phyloP scores from a whole-genome alignment of 2,329 filamentous ascomycete genomes.

The Berkeleyomyces rouxiae region DNA sequence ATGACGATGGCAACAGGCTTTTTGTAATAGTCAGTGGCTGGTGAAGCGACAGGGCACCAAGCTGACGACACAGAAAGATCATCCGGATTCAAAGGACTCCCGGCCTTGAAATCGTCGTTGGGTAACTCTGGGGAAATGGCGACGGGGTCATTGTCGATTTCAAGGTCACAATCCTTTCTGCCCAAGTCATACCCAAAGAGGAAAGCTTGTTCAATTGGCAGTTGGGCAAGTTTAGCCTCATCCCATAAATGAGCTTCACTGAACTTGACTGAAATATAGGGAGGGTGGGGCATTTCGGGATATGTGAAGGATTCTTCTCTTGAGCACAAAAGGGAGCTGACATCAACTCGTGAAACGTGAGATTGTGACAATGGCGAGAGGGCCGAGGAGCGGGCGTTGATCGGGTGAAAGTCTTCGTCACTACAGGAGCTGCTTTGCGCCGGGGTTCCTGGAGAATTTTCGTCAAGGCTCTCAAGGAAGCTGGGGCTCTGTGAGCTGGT shows the following conservation, averaged over 20 bases:
- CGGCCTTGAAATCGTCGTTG: conserved; percentile 5
- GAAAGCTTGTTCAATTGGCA: conserved; percentile 21
- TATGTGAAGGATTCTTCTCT: conserved; percentile 23
- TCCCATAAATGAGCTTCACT: conserved; percentile 6
- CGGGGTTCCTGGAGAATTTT: conserved; percentile 25
- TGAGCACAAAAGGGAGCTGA: conserved; percentile 43
- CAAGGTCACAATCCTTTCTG: conserved; percentile 50
- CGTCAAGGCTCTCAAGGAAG: neutral
- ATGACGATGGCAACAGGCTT: conserved; percentile 47
- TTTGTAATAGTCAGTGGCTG: conserved; percentile 43
- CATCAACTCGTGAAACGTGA: conserved; percentile 34
- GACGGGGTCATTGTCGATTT: conserved; percentile 51
- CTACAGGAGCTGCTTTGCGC: conserved; percentile 25
- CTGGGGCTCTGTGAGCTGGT: conserved; percentile 1
- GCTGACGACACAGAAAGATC: conserved; percentile 8
- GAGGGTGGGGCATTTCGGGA: neutral
- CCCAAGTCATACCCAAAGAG: conserved; percentile 59
- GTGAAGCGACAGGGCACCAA: conserved; percentile 9
- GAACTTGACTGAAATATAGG: conserved; percentile 4
- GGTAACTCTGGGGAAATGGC: conserved; percentile 37
- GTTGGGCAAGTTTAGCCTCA: neutral
- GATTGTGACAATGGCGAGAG: conserved; percentile 12
- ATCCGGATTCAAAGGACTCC: conserved; percentile 11
- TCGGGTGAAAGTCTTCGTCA: conserved; percentile 21
- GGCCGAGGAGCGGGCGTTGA: conserved; percentile 14